These are phyloP conservation scores for Butyriboletus regius DNA, from an alignment of 1,284 basidiomycete species.

Conservation along the genomic window DNA sequence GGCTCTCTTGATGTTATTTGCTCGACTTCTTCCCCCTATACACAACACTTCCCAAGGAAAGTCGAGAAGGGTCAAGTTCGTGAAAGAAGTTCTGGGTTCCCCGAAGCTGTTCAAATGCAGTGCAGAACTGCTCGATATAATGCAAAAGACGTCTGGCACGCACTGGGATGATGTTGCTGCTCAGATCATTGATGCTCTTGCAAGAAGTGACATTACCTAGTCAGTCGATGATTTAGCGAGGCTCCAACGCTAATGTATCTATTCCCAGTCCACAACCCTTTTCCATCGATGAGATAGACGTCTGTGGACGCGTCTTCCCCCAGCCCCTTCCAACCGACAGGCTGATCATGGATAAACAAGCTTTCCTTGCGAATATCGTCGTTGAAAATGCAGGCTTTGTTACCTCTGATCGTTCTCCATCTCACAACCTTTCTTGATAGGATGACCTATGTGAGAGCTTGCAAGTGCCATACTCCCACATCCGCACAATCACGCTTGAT, in stretches of 20 bases:
- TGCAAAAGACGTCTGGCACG: slow-evolving; percentile 37
- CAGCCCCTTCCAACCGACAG: slow-evolving; percentile 37
- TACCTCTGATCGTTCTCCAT: slow-evolving; percentile 14
- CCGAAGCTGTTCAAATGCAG: slow-evolving; percentile 31
- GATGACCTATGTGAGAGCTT: slow-evolving; percentile 40
- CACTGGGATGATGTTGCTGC: slow-evolving; percentile 51
- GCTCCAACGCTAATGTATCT: slow-evolving; percentile 2
- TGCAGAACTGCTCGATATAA: slow-evolving; percentile 36
- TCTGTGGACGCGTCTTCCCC: slow-evolving; percentile 33
- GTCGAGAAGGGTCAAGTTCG: slow-evolving; percentile 40
- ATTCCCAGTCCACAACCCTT: slow-evolving; percentile 55
- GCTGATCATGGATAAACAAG: slow-evolving; percentile 47
- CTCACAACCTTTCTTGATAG: slow-evolving; percentile 22
- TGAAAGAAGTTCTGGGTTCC: slow-evolving; percentile 45
- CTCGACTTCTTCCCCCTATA: slow-evolving; percentile 46
- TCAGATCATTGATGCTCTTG: slow-evolving; percentile 45
- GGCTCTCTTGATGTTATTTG: slow-evolving; percentile 50
- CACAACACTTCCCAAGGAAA: slow-evolving; percentile 32
- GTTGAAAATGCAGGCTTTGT: slow-evolving; percentile 17
- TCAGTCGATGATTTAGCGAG: slow-evolving; percentile 28
- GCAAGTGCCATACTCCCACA: slow-evolving; percentile 39
- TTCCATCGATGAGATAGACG: slow-evolving; percentile 36
- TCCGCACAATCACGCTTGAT: slow-evolving; percentile 39
- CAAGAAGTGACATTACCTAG: slow-evolving; percentile 44
- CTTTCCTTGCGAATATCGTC: slow-evolving; percentile 46